phyloP scores from a whole-genome alignment of 2,329 filamentous ascomycete species.

The Macrophomina phaseolina region DNA sequence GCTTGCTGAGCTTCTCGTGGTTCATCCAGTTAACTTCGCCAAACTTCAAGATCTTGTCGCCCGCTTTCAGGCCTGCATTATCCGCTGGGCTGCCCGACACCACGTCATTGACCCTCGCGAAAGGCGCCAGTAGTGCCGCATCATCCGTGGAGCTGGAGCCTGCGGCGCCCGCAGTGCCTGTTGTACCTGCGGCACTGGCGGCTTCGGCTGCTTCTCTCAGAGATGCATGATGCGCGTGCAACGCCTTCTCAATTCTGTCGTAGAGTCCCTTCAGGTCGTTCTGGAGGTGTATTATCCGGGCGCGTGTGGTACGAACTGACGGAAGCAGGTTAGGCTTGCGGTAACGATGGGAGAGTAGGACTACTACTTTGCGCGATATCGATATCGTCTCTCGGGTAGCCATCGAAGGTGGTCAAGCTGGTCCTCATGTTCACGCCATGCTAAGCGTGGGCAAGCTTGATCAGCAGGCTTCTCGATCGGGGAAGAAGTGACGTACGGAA shows the following conservation, averaged over 20 bases:
- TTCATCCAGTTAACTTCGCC: conserved; percentile 83
- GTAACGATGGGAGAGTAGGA: not conserved
- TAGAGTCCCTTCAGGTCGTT: conserved; percentile 96
- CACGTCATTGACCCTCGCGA: conserved; percentile 90
- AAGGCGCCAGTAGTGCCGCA: conserved; percentile 64
- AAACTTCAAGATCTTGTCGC: conserved; percentile 84
- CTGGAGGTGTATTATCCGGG: conserved; percentile 84
- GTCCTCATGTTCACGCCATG: conserved; percentile 95
- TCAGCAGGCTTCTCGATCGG: conserved; percentile 25
- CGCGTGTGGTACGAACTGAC: conserved; percentile 86
- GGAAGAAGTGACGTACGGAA: conserved; percentile 63
- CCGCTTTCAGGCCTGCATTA: conserved; percentile 76
- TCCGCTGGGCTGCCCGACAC: conserved; percentile 80
- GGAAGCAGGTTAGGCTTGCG: conserved; percentile 17
- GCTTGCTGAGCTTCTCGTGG: conserved; percentile 82
- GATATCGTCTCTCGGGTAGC: conserved; percentile 90
- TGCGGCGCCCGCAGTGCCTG: conserved; percentile 28
- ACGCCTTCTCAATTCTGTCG: conserved; percentile 77
- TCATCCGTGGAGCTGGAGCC: conserved; percentile 36
- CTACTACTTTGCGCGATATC: conserved; percentile 88
- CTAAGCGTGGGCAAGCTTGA: conserved; percentile 54
- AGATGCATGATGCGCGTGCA: conserved; percentile 90
- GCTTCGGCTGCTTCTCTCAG: conserved; percentile 57
- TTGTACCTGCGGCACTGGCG: conserved; percentile 29
- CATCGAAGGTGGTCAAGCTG: conserved; percentile 82